phyloP scores from a whole-genome alignment of 2,329 filamentous ascomycete genomes.

The Beauveria caledonica region DNA sequence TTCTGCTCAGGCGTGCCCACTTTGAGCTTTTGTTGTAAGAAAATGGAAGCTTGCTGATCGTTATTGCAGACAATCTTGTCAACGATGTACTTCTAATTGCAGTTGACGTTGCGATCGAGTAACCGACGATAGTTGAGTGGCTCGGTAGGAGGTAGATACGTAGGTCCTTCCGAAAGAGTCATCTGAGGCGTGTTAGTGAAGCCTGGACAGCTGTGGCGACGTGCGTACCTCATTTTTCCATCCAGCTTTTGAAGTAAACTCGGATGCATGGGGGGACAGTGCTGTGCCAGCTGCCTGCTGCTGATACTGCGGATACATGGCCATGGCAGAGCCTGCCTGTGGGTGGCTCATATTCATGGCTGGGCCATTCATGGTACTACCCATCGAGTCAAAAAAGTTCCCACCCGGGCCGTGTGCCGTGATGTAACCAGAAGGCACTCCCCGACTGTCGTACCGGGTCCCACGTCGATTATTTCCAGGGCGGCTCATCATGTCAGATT shows the following conservation, averaged over 20 bases:
- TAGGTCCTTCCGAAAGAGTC: slow-evolving; percentile 51
- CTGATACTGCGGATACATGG: slow-evolving; percentile 41
- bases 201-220: background rate
- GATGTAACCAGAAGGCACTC: slow-evolving; percentile 25
- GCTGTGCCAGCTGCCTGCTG: slow-evolving; percentile 54
- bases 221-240: slow-evolving; percentile 49
- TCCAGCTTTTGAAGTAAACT: slow-evolving; percentile 53
- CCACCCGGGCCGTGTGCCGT: slow-evolving; percentile 27
- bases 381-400: slow-evolving; percentile 29
- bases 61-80: slow-evolving; percentile 99
- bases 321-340: slow-evolving; percentile 30
- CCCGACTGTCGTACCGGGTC: slow-evolving; percentile 39
- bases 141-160: slow-evolving; percentile 79
- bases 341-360: slow-evolving; percentile 27
- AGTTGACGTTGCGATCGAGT: slow-evolving; percentile 90
- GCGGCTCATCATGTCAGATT: slow-evolving; percentile 40
- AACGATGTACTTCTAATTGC: slow-evolving; percentile 99
- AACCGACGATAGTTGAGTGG: slow-evolving; percentile 94
- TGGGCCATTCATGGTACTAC: slow-evolving; percentile 25
- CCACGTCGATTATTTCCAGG: slow-evolving; percentile 35
- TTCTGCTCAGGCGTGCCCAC: slow-evolving; percentile 92
- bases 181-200: slow-evolving; percentile 28
- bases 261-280: slow-evolving; percentile 64
- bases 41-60: slow-evolving; percentile 97
- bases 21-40: slow-evolving; percentile 97